Percentiles rank a stretch among this genome's conserved stretches.
These are phyloP conservation scores for Xylariomycetidae sp. DNA, from an alignment of 2,329 filamentous ascomycete species.

Conservation along the genomic window DNA sequence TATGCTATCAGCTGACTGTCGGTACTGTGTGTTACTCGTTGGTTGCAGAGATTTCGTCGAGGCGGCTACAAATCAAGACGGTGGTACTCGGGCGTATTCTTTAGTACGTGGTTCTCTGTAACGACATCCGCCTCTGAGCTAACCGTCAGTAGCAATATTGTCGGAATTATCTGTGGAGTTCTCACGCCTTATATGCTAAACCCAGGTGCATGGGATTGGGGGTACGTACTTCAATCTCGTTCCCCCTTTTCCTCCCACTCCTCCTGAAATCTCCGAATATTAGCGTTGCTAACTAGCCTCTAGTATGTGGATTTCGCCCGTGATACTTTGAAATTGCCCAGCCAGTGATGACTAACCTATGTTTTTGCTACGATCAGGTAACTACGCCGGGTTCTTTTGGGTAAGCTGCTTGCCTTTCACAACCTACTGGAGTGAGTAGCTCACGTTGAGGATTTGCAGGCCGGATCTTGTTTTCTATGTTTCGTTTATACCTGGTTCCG, in stretches of 20 bases:
- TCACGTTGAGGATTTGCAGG: no score
- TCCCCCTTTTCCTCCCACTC: no score
- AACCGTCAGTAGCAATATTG: conserved; percentile 56
- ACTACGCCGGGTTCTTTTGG: conserved; percentile 88
- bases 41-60: conserved; percentile 77
- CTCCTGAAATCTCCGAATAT: no score
- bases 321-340: no score
- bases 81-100: conserved; percentile 79
- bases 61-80: conserved; percentile 84
- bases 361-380: no score
- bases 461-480: conserved; percentile 73
- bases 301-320: no score
- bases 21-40: conserved; percentile 88
- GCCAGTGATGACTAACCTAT: no score
- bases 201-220: conserved; percentile 81
- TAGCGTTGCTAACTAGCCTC: no score
- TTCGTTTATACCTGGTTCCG: conserved; percentile 79
- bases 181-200: conserved; percentile 93
- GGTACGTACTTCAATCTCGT: no score
- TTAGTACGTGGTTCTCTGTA: conserved; percentile 42
- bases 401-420: conserved; percentile 36
- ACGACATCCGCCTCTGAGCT: conserved; percentile 1
- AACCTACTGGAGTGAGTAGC: no score
- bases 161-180: conserved; percentile 75
- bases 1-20: conserved; percentile 81